phyloP scores from a whole-genome alignment of 1,284 basidiomycete genomes.

The Ganoderma lucidum region DNA sequence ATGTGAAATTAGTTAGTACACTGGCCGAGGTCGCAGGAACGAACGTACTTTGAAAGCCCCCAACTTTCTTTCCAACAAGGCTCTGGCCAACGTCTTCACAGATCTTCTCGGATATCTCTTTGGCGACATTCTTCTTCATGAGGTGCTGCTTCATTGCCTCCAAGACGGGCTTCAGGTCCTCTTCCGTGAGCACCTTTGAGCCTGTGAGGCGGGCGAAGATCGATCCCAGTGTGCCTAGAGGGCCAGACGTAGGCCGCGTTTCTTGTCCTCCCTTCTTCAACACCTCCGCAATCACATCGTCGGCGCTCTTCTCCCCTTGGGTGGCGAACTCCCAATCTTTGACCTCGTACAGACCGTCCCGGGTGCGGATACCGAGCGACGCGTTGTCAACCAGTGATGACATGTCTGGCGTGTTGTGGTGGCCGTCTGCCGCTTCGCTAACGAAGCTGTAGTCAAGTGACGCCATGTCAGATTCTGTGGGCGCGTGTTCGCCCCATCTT shows the following conservation, averaged over 20 bases:
- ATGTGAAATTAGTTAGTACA: conserved; percentile 18
- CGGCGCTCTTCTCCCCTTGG: conserved; percentile 51
- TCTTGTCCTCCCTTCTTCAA: conserved; percentile 50
- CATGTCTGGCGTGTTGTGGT: conserved; percentile 56
- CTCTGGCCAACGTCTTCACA: conserved; percentile 93
- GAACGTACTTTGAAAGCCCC: conserved; percentile 82
- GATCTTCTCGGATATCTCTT: conserved; percentile 93
- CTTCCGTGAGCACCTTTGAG: conserved; percentile 82
- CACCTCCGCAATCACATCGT: conserved; percentile 67
- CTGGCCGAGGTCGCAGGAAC: background rate
- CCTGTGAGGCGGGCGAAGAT: conserved; percentile 89
- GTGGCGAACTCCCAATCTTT: conserved; percentile 86
- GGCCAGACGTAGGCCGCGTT: conserved; percentile 46
- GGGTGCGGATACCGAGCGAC: conserved; percentile 84
- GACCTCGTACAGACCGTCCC: conserved; percentile 91
- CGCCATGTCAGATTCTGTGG: conserved; percentile 87
- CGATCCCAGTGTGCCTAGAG: conserved; percentile 72
- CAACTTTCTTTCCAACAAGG: conserved; percentile 90
- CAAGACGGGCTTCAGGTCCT: conserved; percentile 89
- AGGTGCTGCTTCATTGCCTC: conserved; percentile 97
- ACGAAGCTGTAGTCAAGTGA: conserved; percentile 86
- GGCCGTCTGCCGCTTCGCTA: conserved; percentile 46
- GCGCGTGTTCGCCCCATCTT: conserved; percentile 90
- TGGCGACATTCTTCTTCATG: conserved; percentile 99
- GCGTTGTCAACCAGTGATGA: conserved; percentile 76